phyloP scores from a whole-genome alignment of 352 stramenopile genomes.

The Phytopythium vexans region DNA sequence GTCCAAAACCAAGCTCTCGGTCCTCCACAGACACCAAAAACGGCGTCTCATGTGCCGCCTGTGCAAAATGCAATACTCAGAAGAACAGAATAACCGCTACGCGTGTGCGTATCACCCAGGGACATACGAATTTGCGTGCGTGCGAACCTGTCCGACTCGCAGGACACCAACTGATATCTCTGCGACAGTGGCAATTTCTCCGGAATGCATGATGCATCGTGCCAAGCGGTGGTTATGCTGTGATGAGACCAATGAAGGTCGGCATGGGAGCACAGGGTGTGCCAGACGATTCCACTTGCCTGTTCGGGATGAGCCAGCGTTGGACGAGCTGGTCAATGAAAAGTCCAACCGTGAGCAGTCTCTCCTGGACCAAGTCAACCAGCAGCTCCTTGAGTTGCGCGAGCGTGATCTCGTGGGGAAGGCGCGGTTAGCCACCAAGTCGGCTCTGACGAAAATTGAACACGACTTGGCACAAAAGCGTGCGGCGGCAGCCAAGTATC shows the following conservation, averaged over 20 bases:
- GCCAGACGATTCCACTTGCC: constrained; percentile 57
- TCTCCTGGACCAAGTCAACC: constrained; percentile 48
- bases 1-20: constrained; percentile 29
- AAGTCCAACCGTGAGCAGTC: constrained; percentile 43
- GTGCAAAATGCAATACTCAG: constrained; percentile 61
- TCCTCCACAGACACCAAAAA: constrained; percentile 62
- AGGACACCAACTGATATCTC: not conserved
- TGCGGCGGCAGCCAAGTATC: constrained; percentile 43
- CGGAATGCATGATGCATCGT: constrained; percentile 70
- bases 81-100: constrained; percentile 67
- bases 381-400: constrained; percentile 54
- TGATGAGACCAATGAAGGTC: constrained; percentile 66
- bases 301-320: constrained; percentile 32
- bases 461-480: constrained; percentile 40
- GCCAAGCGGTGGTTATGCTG: constrained; percentile 72
- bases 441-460: constrained; percentile 51
- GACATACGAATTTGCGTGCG: constrained; percentile 61
- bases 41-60: constrained; percentile 50
- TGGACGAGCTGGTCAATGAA: constrained; percentile 32
- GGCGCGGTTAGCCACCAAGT: constrained; percentile 41
- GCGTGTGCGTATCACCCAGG: constrained; percentile 64
- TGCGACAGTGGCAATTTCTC: constrained; percentile 6
- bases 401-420: constrained; percentile 57
- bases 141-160: constrained; percentile 49
- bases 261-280: constrained; percentile 64